Evolutionary conservation across 495 filamentous ascomycete genomes (phyloP), one percentile per base, ranked within the genome.

Genomic region (Hapsidospora chrysogenum): DNA sequence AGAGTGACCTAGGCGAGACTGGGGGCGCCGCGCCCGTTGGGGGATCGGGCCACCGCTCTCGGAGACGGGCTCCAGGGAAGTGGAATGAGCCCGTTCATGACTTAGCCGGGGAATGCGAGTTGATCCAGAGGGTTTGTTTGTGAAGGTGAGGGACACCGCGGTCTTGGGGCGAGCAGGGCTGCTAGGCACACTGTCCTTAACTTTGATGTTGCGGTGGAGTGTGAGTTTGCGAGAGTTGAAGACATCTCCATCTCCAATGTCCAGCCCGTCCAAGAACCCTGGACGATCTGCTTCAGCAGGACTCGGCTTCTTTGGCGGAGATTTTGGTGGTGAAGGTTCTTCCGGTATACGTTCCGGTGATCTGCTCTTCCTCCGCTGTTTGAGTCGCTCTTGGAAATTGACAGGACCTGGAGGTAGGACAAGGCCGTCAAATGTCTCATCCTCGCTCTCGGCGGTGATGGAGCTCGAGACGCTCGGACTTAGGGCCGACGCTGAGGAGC

Each of bases 381-480:
- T 72, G 17, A 97, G 60, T 18, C 77, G 71, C 26, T 78, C 74
- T 23, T 68, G 70, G 43, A 96, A 78, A 50, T 92, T 72, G 11
- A 97, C 53, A 22, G 80, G 85, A 9, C 83, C 86, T 35, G 70
- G 68, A 0, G 89, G 89, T 21, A 96, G 63, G 11, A 92, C 56
- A 13, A 97, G 65, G 17, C 87, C 87, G 40, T 86, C 77, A 29
- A 95, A 65, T 4, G 78, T 73, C 42, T 95, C 89, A 46, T 93
- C 86, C 47, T 95, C 89, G 49, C 87, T 95, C 54, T 92, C 89
- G n/a, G 70, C 68, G 4, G 85, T 92, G 40, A 92, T 64, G 38
- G 80, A 89, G 55, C 85, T 93, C 34, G 84, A 78, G 30, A 87
- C 70, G 47, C 85, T 94, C 9, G 89, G 84, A 44, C 87, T 93